A percentile compares a stretch with the other conserved stretches of the same genome.
Evolutionary conservation across 2,329 filamentous ascomycete species (phyloP).

Genomic region (Botrytis fragariae): DNA sequence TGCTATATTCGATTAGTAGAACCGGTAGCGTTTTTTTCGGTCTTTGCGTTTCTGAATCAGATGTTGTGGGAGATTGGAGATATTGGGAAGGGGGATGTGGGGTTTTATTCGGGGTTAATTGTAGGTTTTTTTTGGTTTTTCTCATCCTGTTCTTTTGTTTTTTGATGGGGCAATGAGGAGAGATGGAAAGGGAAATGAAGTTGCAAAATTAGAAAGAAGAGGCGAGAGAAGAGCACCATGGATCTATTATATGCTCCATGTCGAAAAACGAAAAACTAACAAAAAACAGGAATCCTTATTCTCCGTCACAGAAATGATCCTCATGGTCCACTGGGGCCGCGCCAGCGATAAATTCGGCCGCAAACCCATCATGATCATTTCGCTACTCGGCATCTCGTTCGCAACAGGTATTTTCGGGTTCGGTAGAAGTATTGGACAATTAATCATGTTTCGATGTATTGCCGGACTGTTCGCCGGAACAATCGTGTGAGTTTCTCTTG

Average conservation of each 20-base stretch:
- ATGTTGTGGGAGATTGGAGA: slow-evolving; percentile 69
- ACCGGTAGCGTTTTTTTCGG: slow-evolving; percentile 78
- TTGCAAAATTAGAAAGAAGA: not conserved
- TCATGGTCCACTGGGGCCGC: slow-evolving; percentile 73
- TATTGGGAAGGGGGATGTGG: slow-evolving; percentile 63
- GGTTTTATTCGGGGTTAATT: slow-evolving; percentile 77
- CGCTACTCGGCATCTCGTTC: slow-evolving; percentile 60
- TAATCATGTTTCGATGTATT: slow-evolving; percentile 68
- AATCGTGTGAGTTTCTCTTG: slow-evolving; percentile 50
- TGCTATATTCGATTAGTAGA: slow-evolving; percentile 73
- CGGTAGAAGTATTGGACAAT: slow-evolving; percentile 65
- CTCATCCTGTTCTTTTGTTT: not conserved
- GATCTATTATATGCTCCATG: not conserved
- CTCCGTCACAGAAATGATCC: slow-evolving; percentile 70
- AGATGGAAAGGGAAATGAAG: not conserved
- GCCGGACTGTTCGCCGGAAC: slow-evolving; percentile 74
- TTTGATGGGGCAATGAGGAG: not conserved
- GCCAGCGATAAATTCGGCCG: slow-evolving; percentile 67
- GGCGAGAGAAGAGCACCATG: not conserved
- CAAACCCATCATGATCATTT: slow-evolving; percentile 68
- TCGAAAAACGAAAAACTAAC: not conserved
- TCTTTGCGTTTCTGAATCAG: slow-evolving; percentile 76
- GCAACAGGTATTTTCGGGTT: slow-evolving; percentile 67
- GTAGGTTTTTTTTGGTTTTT: slow-evolving; percentile 23
- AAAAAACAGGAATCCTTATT: slow-evolving; percentile 58